Evolutionary conservation across 2,329 filamentous ascomycete species (phyloP).

Genomic region (Fusarium torulosum): DNA sequence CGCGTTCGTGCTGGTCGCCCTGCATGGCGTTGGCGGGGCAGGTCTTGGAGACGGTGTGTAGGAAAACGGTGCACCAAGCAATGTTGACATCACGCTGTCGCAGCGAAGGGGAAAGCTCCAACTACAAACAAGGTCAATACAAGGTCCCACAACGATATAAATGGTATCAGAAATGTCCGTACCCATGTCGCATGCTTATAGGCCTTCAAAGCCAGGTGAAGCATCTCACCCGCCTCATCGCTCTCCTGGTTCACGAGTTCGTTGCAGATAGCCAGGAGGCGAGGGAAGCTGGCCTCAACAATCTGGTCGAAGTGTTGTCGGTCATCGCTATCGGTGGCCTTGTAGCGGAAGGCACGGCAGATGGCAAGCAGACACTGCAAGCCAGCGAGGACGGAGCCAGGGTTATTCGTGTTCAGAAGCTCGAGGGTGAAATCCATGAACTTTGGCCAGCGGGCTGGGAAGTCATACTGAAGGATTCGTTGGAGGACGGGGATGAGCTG

Average conservation of each 20-base stretch:
- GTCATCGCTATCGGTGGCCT: conserved; percentile 79
- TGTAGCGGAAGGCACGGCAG: conserved; percentile 96
- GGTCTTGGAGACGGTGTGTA: conserved; percentile 88
- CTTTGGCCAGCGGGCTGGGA: conserved; percentile 91
- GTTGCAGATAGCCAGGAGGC: conserved; percentile 87
- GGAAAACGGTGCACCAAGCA: conserved; percentile 95
- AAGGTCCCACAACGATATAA: neutral
- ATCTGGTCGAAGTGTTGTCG: conserved; percentile 94
- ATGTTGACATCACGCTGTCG: conserved; percentile 87
- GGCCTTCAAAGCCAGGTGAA: conserved; percentile 93
- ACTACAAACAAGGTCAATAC: conserved; percentile 64
- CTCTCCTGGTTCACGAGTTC: conserved; percentile 91
- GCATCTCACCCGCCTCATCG: conserved; percentile 95
- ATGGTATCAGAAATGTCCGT: conserved; percentile 36
- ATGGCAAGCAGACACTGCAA: conserved; percentile 94
- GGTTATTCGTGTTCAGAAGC: conserved; percentile 87
- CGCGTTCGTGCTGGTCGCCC: conserved; percentile 84
- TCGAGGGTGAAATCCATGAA: conserved; percentile 95
- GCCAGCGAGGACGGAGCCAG: conserved; percentile 89
- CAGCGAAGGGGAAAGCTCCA: conserved; percentile 84
- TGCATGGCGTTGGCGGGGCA: conserved; percentile 87
- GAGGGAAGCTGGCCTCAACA: conserved; percentile 89
- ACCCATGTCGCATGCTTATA: conserved; percentile 99
- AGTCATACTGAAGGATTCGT: conserved; percentile 96
- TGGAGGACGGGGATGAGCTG: conserved; percentile 95